Evolutionary conservation across 805 yeast genomes (phyloP).

Genomic region (Candida chauliodis): DNA sequence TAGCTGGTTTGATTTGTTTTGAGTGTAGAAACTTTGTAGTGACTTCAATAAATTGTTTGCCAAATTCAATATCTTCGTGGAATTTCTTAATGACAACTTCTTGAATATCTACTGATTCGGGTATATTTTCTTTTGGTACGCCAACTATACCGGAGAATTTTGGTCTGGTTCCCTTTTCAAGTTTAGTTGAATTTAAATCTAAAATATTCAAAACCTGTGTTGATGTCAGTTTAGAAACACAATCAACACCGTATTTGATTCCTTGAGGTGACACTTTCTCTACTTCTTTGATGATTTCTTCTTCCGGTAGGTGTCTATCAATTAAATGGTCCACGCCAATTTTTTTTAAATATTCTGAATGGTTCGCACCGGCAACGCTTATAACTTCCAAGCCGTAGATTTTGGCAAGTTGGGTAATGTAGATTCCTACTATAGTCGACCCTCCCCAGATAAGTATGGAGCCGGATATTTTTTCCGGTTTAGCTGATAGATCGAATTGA

Average conservation of each 20-base stretch:
- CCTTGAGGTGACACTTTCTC: slow-evolving; percentile 18
- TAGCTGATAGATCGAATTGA: slow-evolving; percentile 9
- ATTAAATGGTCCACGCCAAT: slow-evolving; percentile 30
- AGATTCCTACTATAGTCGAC: slow-evolving; percentile 44
- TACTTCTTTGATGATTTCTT: slow-evolving; percentile 12
- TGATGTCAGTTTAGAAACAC: slow-evolving; percentile 41
- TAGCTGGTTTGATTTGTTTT: slow-evolving; percentile 29
- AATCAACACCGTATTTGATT: slow-evolving; percentile 39
- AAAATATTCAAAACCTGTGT: slow-evolving; percentile 23
- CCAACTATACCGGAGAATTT: slow-evolving; percentile 40
- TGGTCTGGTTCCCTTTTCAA: not conserved
- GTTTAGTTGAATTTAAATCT: slow-evolving; percentile 7
- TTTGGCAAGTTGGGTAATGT: slow-evolving; percentile 40
- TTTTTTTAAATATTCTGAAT: slow-evolving; percentile 17
- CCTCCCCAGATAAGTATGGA: slow-evolving; percentile 46
- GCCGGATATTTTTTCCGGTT: slow-evolving; percentile 8
- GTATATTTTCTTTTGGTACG: slow-evolving; percentile 19
- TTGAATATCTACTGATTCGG: slow-evolving; percentile 22
- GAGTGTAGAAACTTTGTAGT: slow-evolving; percentile 29
- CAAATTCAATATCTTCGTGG: slow-evolving; percentile 41
- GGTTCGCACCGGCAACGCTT: slow-evolving; percentile 19
- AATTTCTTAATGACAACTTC: slow-evolving; percentile 38
- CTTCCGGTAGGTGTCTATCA: slow-evolving; percentile 27
- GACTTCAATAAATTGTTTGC: slow-evolving; percentile 27
- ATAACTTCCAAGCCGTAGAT: slow-evolving; percentile 37